phyloP scores from a whole-genome alignment of 768 basidiomycete species.

The Russula lepida region DNA sequence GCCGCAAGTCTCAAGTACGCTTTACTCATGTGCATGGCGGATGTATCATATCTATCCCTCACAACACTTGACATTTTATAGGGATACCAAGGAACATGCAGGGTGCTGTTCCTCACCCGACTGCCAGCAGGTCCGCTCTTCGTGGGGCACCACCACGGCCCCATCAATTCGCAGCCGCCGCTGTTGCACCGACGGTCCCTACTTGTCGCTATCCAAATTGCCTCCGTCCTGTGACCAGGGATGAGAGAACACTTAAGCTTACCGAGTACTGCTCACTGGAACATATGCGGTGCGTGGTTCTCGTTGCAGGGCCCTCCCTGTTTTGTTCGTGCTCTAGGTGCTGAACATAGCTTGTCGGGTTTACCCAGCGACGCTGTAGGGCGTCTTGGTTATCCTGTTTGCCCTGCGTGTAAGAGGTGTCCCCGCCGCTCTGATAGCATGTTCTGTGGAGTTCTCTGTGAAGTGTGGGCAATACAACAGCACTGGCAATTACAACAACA shows the following conservation, averaged over 20 bases:
- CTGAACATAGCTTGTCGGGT: background rate
- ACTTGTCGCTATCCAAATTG: background rate
- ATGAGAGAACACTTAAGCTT: background rate
- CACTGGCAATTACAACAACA: background rate
- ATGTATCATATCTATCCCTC: background rate
- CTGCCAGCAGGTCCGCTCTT: background rate
- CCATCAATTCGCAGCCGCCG: background rate
- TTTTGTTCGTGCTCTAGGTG: background rate
- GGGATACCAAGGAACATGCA: background rate
- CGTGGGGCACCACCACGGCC: background rate
- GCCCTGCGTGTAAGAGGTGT: slow-evolving; percentile 1
- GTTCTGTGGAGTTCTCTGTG: slow-evolving; percentile 9
- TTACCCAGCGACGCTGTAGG: slow-evolving; percentile 1
- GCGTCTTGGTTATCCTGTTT: background rate
- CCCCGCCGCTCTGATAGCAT: background rate
- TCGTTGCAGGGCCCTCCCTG: background rate
- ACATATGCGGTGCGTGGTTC: slow-evolving; percentile 12
- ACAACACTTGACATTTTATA: background rate
- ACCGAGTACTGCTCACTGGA: slow-evolving; percentile 3
- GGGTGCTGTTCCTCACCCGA: background rate
- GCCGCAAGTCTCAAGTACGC: background rate
- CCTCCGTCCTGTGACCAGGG: background rate
- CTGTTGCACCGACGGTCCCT: background rate
- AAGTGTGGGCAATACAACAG: background rate
- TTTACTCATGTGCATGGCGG: background rate